A percentile compares a stretch with the other conserved stretches of the same genome.
Conservation (phyloP, 1,139 yeast species). For the Candida glucosophila region DNA sequence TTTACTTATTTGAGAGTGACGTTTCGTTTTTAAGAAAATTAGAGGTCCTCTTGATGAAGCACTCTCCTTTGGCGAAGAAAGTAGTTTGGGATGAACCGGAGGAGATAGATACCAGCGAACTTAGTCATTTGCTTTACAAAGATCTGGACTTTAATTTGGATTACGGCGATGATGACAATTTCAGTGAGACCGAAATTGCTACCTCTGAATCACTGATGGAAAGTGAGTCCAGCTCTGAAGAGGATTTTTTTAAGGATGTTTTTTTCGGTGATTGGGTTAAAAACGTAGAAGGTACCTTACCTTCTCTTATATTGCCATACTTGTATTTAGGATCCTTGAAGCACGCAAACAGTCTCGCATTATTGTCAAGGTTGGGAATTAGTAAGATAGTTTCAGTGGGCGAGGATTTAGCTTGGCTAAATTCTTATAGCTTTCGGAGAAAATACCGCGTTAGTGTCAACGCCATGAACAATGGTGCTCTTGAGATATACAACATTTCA, state of each 20-base stretch:
- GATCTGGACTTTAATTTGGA: conserved; percentile 30
- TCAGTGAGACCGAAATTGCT: neutral
- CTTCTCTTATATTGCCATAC: conserved; percentile 72
- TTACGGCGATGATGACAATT: conserved; percentile 6
- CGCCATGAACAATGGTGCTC: conserved; percentile 20
- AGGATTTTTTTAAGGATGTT: conserved; percentile 1
- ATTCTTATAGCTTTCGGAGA: conserved; percentile 20
- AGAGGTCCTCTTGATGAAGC: conserved; percentile 48
- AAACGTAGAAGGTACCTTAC: conserved; percentile 53
- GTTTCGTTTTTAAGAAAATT: conserved; percentile 55
- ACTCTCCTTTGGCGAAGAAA: conserved; percentile 35
- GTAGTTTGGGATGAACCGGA: too few species aligned
- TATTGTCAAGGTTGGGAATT: conserved; percentile 61
- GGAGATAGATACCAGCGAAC: conserved; percentile 11
- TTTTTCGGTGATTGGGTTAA: conserved; percentile 26
- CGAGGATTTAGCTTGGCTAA: conserved; percentile 62
- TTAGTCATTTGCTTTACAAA: conserved; percentile 19
- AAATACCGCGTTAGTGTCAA: conserved; percentile 17
- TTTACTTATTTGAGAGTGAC: conserved; percentile 75
- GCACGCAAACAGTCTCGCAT: conserved; percentile 69
- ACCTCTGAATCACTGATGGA: conserved; percentile 3
- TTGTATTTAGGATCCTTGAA: conserved; percentile 76
- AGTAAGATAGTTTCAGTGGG: conserved; percentile 80
- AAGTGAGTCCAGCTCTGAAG: conserved; percentile 2
- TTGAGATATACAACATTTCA: conserved; percentile 22